These are phyloP conservation scores for Ceratonia siliqua DNA, from an alignment of 306 rosid species.

Conservation along the genomic window DNA sequence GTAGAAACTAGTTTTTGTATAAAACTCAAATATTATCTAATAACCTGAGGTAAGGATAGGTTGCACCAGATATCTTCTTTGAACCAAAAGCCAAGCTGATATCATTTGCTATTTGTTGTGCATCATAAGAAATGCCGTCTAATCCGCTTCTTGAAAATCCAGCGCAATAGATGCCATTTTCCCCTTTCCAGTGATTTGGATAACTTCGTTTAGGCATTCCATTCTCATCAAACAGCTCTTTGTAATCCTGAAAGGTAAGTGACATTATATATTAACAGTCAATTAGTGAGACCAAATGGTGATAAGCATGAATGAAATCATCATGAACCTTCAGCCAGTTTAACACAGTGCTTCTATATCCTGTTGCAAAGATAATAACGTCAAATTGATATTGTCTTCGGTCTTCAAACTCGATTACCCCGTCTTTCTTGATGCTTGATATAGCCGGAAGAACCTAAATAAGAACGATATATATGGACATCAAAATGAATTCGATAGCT, in stretches of 20 bases:
- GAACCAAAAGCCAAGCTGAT: constrained; percentile 6
- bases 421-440: constrained; percentile 29
- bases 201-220: constrained; percentile 54
- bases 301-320: too few species aligned
- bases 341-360: constrained; percentile 54
- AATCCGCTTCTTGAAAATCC: constrained; percentile 58
- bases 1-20: too few species aligned
- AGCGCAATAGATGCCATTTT: constrained; percentile 47
- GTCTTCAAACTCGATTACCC: constrained; percentile 39
- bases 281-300: neutral
- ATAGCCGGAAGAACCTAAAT: constrained; percentile 50
- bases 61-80: neutral
- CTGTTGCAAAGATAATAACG: constrained; percentile 66
- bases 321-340: constrained; percentile 65
- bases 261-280: neutral
- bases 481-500: neutral
- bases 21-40: neutral
- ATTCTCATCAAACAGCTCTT: constrained; percentile 45
- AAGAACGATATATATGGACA: neutral
- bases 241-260: constrained; percentile 45
- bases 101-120: constrained; percentile 45
- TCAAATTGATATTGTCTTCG: constrained; percentile 44
- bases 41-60: neutral
- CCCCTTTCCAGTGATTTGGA: constrained; percentile 68
- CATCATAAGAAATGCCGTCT: constrained; percentile 56